Evolutionary conservation across 805 yeast species (phyloP), one percentile per base, ranked within the genome.

Genomic region (Cyberlindnera meyerae): DNA sequence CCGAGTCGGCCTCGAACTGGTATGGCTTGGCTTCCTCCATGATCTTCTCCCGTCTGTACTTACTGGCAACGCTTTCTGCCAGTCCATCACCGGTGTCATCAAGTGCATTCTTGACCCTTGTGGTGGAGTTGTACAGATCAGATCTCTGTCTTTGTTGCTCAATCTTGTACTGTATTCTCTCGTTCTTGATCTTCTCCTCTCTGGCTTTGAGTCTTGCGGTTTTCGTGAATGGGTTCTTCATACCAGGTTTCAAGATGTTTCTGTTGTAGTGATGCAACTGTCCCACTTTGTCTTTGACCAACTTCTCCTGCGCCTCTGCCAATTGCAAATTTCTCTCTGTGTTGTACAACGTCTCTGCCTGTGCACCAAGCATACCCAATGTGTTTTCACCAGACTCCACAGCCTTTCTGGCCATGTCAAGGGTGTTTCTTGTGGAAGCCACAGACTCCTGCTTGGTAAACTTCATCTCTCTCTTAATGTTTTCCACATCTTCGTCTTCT

Each of bases 351-450:
- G 86, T 70, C 56, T 88, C 96, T 39, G 93, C 79, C 60, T 93
- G 97, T n/a, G 89, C 75, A 18, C 98, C 98, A 33, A 93, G 70
- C 77, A 86, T 77, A 20, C 96, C 97, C 44, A 90, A 62, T 0
- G 97, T 82, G 56, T 90, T 89, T 44, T 79, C 67, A 25, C 87
- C 90, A 6, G 81, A 68, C 42, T 73, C 74, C 52, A 81, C 87
- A 2, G 89, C 88, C 39, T 80, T 81, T 40, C 75, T 72, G 3
- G 86, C 82, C 66, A 77, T 70, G 36, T 72, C 72, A 22, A 93
- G 62, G 1, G 95, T 88, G 51, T 87, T 87, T 54, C 94, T 74
- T 0, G 97, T 83, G 27, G 89, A 78, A 12, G 85, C 80, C 9
- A 88, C 77, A 2, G 96, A 81, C 51, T 87, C 93, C 51, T 85